A percentile compares a stretch with the other conserved stretches of the same genome.
Conservation (phyloP, 179 eudicot species). For the Dionaea muscipula region DNA sequence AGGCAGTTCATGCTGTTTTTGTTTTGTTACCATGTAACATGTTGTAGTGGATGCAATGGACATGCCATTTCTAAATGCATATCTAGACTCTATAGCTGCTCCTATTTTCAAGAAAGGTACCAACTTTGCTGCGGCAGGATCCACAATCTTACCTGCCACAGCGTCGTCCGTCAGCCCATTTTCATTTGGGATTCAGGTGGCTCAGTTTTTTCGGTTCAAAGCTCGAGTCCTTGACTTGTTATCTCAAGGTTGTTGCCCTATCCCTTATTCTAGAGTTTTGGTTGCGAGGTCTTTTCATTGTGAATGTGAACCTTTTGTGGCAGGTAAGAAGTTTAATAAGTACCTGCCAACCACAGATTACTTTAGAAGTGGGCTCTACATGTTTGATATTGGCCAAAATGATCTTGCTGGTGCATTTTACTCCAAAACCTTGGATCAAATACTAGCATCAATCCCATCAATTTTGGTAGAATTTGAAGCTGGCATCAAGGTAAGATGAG, state of each 20-base stretch:
- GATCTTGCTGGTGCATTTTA: conserved; percentile 78
- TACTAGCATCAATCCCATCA: conserved; percentile 57
- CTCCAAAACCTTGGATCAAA: conserved; percentile 58
- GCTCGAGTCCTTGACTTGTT: conserved; percentile 39
- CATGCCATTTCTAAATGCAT: conserved; percentile 66
- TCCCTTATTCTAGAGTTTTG: neutral
- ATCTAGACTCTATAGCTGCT: conserved; percentile 57
- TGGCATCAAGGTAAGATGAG: conserved; percentile 63
- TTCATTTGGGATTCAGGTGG: conserved; percentile 69
- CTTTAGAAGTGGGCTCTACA: conserved; percentile 60
- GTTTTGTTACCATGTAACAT: neutral
- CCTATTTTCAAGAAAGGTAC: conserved; percentile 57
- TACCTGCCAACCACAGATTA: conserved; percentile 54
- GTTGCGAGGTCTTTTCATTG: neutral
- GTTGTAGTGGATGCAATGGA: conserved; percentile 74
- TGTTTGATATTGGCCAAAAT: conserved; percentile 89
- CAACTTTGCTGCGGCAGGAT: conserved; percentile 77
- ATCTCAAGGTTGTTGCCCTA: conserved; percentile 27
- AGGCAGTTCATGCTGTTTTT: neutral
- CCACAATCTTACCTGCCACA: conserved; percentile 64
- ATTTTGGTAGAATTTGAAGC: conserved; percentile 60
- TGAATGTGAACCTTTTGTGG: neutral
- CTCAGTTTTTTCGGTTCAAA: conserved; percentile 74
- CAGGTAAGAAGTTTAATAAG: conserved; percentile 48
- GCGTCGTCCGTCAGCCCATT: conserved; percentile 67